Percentiles rank a stretch among this genome's conserved stretches.
These are phyloP conservation scores for Fagopyrum homotropicum DNA, from an alignment of 148 eudicot species.

Conservation along the genomic window DNA sequence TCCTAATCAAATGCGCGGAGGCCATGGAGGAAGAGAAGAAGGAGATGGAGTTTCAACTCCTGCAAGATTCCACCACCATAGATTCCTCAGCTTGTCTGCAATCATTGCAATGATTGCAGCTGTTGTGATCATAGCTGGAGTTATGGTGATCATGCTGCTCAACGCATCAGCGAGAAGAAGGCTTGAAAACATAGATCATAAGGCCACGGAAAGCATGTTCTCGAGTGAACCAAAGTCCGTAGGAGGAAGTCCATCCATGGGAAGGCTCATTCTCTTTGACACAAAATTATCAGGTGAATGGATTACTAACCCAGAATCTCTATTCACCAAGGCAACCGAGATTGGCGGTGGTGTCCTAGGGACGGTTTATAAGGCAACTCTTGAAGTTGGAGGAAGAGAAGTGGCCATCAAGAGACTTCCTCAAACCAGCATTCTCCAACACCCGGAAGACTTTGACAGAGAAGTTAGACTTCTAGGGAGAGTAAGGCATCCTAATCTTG, in stretches of 20 bases:
- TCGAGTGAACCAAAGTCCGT: constrained; percentile 68
- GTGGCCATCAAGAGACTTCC: constrained; percentile 72
- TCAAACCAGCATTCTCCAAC: constrained; percentile 46
- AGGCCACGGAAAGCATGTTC: constrained; percentile 70
- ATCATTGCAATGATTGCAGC: constrained; percentile 81
- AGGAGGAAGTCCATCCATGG: constrained; percentile 44
- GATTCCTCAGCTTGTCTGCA: constrained; percentile 72
- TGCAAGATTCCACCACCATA: constrained; percentile 28
- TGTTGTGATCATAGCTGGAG: constrained; percentile 54
- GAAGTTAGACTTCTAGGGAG: constrained; percentile 68
- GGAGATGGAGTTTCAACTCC: constrained; percentile 12
- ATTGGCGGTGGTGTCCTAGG: constrained; percentile 79
- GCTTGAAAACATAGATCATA: constrained; percentile 47
- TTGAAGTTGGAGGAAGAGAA: constrained; percentile 43
- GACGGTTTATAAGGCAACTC: constrained; percentile 63
- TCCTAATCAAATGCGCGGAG: constrained; percentile 23
- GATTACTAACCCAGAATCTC: constrained; percentile 44
- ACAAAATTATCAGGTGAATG: constrained; percentile 49
- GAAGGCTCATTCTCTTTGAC: constrained; percentile 64
- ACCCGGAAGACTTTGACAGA: constrained; percentile 71
- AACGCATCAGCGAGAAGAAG: constrained; percentile 71
- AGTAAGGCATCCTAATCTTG: constrained; percentile 69
- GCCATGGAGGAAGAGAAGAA: neutral
- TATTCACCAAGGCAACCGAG: constrained; percentile 58
- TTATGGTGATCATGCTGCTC: constrained; percentile 51